Evolutionary conservation across 768 basidiomycete genomes (phyloP), one percentile per base, ranked within the genome.

Genomic region (Serendipita sp.): DNA sequence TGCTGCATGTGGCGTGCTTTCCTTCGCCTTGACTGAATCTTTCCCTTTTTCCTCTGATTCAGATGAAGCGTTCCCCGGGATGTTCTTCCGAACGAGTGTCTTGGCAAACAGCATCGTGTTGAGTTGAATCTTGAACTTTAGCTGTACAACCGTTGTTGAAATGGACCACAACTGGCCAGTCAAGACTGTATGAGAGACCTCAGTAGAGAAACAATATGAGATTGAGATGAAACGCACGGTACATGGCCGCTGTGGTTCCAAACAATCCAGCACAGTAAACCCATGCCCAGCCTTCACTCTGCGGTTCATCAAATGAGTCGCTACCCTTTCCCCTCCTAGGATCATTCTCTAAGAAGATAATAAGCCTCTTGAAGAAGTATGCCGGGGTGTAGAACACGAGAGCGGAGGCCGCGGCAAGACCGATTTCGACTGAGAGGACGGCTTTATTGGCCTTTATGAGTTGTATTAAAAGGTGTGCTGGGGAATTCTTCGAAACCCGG

Each of bases 101-200:
- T 94, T 94, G 20, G 82, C 82, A 70, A 88, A 93, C 3, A 94
- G 76, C 62, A 84, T 79, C n/a, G 88, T 83, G 73, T 91, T 91
- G 51, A 94, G 76, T 68, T 92, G 88, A 34, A 85, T 77, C 53
- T 80, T 81, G 30, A 92, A 71, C 31, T 84, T 79, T 58, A 82
- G 81, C 74, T 90, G 85, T 30, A 92, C 71, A 3, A 76, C 79
- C 0, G 85, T 87, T 0, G 82, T 85, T 2, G 86, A 75, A 58
- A 86, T 56, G 9, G 82, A 83, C 84, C 83, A 88, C 22, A 89
- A 73, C 66, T 89, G 87, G 7, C 79, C 83, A 42, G 80, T 82
- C 43, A 79, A 84, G 85, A 70, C 62, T 17, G n/a, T 41, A 11
- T 22, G 28, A 50, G 26, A 22, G 60, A 60, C 4, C 38, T 38